Conservation (phyloP, 768 basidiomycete genomes). For the Termitomyces eurrhizus region DNA sequence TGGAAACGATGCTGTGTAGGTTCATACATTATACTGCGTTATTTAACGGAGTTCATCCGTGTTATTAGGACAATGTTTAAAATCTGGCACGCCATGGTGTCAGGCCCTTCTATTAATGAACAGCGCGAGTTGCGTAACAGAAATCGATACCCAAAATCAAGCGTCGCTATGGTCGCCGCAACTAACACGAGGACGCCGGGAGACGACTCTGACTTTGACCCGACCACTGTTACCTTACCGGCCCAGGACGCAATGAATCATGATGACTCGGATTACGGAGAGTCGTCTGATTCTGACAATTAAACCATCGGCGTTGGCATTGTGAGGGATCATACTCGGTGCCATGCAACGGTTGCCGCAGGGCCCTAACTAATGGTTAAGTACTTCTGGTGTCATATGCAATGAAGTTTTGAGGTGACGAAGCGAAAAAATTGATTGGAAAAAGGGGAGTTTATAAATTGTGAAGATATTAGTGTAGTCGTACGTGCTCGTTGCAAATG, state of each 20-base stretch:
- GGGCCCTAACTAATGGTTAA: not conserved
- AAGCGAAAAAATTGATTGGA: not conserved
- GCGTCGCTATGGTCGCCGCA: not conserved
- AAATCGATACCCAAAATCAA: constrained; percentile 1
- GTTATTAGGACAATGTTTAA: constrained; percentile 33
- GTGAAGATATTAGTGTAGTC: not conserved
- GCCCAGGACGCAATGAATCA: not conserved
- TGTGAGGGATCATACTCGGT: not conserved
- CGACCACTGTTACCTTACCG: constrained; percentile 22
- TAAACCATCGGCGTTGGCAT: not conserved
- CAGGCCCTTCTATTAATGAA: constrained; percentile 42
- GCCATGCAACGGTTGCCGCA: not conserved
- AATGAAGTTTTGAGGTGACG: not conserved
- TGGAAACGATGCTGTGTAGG: constrained; percentile 51
- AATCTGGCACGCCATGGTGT: constrained; percentile 45
- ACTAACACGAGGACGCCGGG: constrained; percentile 4
- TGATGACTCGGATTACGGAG: constrained; percentile 21
- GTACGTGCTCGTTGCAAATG: not conserved
- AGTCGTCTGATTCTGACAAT: constrained; percentile 14
- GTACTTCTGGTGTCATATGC: not conserved
- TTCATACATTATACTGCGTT: not conserved
- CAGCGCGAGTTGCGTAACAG: constrained; percentile 25
- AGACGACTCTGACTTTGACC: constrained; percentile 28
- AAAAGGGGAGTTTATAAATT: no score
- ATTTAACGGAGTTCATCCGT: not conserved